These are phyloP conservation scores for Coleophoma crateriformis DNA, from an alignment of 2,329 filamentous ascomycete species.

Conservation along the genomic window DNA sequence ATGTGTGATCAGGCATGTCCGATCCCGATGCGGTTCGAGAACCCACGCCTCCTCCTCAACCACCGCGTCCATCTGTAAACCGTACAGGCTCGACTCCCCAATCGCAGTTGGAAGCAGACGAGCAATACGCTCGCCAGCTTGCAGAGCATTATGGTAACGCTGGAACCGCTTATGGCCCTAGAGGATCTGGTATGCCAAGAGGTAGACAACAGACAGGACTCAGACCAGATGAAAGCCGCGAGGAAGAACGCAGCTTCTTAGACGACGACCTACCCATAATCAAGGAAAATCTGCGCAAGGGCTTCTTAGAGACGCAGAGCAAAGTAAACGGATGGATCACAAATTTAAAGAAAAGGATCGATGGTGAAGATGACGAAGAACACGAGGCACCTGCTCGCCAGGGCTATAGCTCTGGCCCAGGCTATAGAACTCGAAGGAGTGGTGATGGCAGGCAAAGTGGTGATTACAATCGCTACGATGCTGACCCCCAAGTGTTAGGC, in stretches of 20 bases:
- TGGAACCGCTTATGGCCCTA: conserved; percentile 47
- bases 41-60: conserved; percentile 63
- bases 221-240: conserved; percentile 45
- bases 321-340: conserved; percentile 93
- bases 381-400: conserved; percentile 16
- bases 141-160: conserved; percentile 75
- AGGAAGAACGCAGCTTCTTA: conserved; percentile 78
- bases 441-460: conserved; percentile 69
- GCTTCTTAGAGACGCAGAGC: conserved; percentile 88
- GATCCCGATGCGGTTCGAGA: conserved; percentile 66
- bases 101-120: conserved; percentile 84
- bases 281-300: conserved; percentile 86
- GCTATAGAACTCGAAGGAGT: conserved; percentile 42
- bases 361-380: conserved; percentile 73
- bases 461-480: conserved; percentile 89
- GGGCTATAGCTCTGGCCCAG: conserved; percentile 28
- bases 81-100: conserved; percentile 49
- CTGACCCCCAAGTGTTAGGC: conserved; percentile 82
- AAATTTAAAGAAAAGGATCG: conserved; percentile 86
- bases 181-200: conserved; percentile 31
- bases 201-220: conserved; percentile 45
- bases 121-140: conserved; percentile 85
- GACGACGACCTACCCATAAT: conserved; percentile 95
- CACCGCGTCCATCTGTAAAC: conserved; percentile 65
- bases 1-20: conserved; percentile 57